These are phyloP conservation scores for Fusarium hainanense DNA, from an alignment of 2,329 filamentous ascomycete species.

Conservation along the genomic window DNA sequence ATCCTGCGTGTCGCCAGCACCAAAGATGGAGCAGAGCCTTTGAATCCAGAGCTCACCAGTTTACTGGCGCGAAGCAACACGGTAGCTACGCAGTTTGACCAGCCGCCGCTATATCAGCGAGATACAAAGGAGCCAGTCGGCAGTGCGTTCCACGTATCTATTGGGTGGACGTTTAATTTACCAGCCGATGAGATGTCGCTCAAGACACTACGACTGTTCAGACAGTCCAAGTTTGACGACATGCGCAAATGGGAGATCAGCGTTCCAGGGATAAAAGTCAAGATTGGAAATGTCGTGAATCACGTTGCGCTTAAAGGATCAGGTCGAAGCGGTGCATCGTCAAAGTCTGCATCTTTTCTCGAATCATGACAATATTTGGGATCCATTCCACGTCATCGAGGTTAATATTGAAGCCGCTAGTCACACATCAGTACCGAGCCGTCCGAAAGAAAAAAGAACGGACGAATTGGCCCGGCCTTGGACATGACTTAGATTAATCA, in stretches of 20 bases:
- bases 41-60: constrained; percentile 65
- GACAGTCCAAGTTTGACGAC: constrained; percentile 38
- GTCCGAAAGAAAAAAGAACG: background rate
- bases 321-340: background rate
- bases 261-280: constrained; percentile 74
- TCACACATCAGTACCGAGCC: no score
- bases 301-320: constrained; percentile 54
- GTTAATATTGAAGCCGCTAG: no score
- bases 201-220: constrained; percentile 43
- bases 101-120: constrained; percentile 76
- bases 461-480: constrained; percentile 7
- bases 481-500: background rate
- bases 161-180: constrained; percentile 80
- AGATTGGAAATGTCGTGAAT: constrained; percentile 77
- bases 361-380: constrained; percentile 20
- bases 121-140: constrained; percentile 40
- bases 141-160: constrained; percentile 82
- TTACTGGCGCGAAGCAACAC: constrained; percentile 77
- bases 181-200: constrained; percentile 57
- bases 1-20: constrained; percentile 71
- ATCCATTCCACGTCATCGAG: constrained; percentile 1
- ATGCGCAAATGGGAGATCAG: constrained; percentile 60
- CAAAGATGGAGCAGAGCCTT: constrained; percentile 44
- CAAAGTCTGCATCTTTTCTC: constrained; percentile 20
- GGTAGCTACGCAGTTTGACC: constrained; percentile 75